Conservation (phyloP, 257 asterid genomes). For the Vinca minor region DNA sequence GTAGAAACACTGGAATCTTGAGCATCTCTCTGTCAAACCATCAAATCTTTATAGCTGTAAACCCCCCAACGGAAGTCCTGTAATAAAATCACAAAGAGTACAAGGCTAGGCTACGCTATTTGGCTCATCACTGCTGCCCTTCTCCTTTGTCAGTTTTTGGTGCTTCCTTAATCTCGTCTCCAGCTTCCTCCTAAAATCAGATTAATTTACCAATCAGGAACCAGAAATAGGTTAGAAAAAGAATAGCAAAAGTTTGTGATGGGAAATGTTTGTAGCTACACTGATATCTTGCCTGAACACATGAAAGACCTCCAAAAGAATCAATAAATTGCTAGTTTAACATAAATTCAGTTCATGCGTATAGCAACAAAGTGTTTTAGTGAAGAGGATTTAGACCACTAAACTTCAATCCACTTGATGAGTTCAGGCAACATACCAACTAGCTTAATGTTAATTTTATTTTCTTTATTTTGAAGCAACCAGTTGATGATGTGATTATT, state of each 20-base stretch:
- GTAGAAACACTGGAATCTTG: background rate
- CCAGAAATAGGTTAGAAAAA: background rate
- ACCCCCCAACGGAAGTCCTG: background rate
- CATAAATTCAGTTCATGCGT: no score
- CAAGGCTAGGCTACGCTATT: constrained; percentile 19
- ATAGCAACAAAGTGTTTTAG: background rate
- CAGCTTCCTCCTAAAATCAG: constrained; percentile 46
- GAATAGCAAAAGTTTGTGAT: background rate
- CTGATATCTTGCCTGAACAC: background rate
- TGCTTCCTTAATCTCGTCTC: constrained; percentile 62
- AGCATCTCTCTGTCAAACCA: background rate
- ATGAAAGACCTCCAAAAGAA: background rate
- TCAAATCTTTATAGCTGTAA: background rate
- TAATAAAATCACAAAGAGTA: constrained; percentile 12
- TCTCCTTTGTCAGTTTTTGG: constrained; percentile 43
- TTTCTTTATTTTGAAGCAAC: no score
- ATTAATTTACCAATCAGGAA: background rate
- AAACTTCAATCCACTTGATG: background rate
- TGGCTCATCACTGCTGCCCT: constrained; percentile 34
- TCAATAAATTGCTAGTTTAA: background rate
- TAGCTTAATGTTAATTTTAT: no score
- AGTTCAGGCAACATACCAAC: background rate
- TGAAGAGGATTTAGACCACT: background rate
- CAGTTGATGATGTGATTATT: no score
- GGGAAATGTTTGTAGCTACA: background rate